phyloP scores from a whole-genome alignment of 148 eudicot genomes.

The Nepenthes mirabilis region DNA sequence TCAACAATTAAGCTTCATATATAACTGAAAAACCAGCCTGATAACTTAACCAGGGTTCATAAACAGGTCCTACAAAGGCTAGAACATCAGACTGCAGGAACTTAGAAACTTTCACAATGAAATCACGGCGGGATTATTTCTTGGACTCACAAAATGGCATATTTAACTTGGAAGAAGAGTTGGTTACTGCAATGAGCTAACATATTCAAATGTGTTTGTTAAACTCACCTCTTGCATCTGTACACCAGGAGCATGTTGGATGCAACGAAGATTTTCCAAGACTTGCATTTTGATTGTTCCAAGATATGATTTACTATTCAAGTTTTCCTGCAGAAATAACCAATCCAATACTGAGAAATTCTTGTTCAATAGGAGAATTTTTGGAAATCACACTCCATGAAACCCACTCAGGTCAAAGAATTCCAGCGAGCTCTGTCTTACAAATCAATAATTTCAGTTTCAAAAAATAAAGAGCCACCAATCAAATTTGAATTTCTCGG shows the following conservation, averaged over 20 bases:
- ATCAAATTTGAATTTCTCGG: slow-evolving; percentile 3
- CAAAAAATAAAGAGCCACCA: neutral
- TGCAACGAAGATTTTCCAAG: slow-evolving; percentile 79
- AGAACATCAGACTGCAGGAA: too few relatives aligned
- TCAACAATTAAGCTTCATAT: too few relatives aligned
- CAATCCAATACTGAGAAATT: slow-evolving; percentile 2
- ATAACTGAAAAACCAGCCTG: too few relatives aligned
- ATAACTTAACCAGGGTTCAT: too few relatives aligned
- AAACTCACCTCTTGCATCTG: slow-evolving; percentile 92
- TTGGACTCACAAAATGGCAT: too few relatives aligned
- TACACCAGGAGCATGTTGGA: slow-evolving; percentile 96
- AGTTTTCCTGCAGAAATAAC: slow-evolving; percentile 58
- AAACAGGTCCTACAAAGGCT: too few relatives aligned
- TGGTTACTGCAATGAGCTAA: neutral
- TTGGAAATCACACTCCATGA: neutral
- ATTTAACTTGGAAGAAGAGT: too few relatives aligned
- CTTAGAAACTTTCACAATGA: too few relatives aligned
- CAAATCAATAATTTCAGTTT: neutral
- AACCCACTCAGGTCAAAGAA: neutral
- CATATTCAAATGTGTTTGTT: neutral
- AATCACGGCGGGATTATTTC: too few relatives aligned
- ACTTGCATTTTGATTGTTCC: slow-evolving; percentile 86
- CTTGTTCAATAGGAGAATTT: neutral
- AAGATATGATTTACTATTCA: slow-evolving; percentile 81
- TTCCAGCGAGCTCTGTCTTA: neutral